phyloP scores from a whole-genome alignment of 345 rosid species.

The Bretschneidera sinensis region DNA sequence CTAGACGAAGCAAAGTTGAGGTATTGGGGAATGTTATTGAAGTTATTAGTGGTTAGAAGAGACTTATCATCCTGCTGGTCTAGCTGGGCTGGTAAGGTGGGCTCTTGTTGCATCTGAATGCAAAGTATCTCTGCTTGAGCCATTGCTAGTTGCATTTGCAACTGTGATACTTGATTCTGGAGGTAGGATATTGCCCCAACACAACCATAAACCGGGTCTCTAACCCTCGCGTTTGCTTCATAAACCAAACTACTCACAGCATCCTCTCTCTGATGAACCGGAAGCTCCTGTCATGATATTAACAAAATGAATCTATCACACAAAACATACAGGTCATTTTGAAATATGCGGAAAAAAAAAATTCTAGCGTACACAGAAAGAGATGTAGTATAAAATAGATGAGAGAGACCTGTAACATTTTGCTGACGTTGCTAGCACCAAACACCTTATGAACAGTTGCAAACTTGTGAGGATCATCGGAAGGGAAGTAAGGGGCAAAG shows the following conservation, averaged over 20 bases:
- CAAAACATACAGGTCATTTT: too few relatives aligned
- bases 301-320: not conserved
- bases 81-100: constrained; percentile 27
- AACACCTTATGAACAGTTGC: constrained; percentile 83
- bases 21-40: constrained; percentile 36
- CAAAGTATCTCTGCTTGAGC: constrained; percentile 79
- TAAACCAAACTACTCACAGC: constrained; percentile 78
- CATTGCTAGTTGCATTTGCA: constrained; percentile 77
- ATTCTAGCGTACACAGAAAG: constrained; percentile 1
- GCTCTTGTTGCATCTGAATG: constrained; percentile 73
- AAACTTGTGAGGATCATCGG: constrained; percentile 79
- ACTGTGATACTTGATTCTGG: constrained; percentile 73
- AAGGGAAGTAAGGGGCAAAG: constrained; percentile 86
- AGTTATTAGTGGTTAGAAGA: constrained; percentile 27
- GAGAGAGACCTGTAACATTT: constrained; percentile 68
- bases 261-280: constrained; percentile 70
- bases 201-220: constrained; percentile 85
- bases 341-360: too few relatives aligned
- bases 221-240: constrained; percentile 74
- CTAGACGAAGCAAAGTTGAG: constrained; percentile 51
- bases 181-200: constrained; percentile 78
- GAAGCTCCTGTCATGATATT: constrained; percentile 55
- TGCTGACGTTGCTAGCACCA: constrained; percentile 86
- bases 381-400: too few relatives aligned
- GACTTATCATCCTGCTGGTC: constrained; percentile 43